Percentiles rank a stretch among this genome's conserved stretches.
Evolutionary conservation across 2,329 filamentous ascomycete species (phyloP).

Genomic region (Hypoxylon sp.): DNA sequence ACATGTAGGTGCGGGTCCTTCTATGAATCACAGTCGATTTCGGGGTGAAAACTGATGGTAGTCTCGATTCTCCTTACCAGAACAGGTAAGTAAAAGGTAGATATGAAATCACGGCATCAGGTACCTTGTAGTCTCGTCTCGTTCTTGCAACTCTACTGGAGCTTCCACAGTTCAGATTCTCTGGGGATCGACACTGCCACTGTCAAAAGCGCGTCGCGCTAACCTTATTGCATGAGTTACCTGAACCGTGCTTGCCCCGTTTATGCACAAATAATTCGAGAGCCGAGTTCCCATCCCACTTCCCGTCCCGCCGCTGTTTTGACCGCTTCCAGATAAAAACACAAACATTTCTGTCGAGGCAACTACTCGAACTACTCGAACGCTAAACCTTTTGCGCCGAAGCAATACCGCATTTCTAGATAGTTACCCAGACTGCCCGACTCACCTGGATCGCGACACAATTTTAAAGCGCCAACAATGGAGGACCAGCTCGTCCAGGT

Average conservation of each 20-base stretch:
- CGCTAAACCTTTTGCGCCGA: not conserved
- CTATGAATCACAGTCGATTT: not conserved
- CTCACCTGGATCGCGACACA: slow-evolving; percentile 30
- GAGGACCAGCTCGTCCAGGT: slow-evolving; percentile 93
- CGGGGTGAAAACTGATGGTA: not conserved
- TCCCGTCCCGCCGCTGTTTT: slow-evolving; percentile 23
- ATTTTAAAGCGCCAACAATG: slow-evolving; percentile 65
- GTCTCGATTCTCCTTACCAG: not conserved
- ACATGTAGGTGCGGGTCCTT: not conserved
- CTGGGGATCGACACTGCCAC: slow-evolving; percentile 19
- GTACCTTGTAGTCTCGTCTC: not conserved
- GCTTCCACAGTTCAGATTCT: slow-evolving; percentile 10
- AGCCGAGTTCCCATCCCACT: slow-evolving; percentile 7
- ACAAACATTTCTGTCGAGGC: slow-evolving; percentile 38
- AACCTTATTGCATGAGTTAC: slow-evolving; percentile 12
- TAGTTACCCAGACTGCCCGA: not conserved
- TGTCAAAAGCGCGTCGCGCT: slow-evolving; percentile 31
- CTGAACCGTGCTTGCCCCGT: slow-evolving; percentile 8
- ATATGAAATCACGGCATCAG: not conserved
- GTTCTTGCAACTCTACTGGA: slow-evolving; percentile 1
- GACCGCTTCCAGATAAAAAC: slow-evolving; percentile 41
- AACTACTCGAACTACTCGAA: slow-evolving; percentile 10
- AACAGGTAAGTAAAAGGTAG: not conserved
- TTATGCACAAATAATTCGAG: slow-evolving; percentile 24
- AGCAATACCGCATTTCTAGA: not conserved